Evolutionary conservation across 2,329 filamentous ascomycete genomes (phyloP).

Genomic region (Sporothrix sp.): DNA sequence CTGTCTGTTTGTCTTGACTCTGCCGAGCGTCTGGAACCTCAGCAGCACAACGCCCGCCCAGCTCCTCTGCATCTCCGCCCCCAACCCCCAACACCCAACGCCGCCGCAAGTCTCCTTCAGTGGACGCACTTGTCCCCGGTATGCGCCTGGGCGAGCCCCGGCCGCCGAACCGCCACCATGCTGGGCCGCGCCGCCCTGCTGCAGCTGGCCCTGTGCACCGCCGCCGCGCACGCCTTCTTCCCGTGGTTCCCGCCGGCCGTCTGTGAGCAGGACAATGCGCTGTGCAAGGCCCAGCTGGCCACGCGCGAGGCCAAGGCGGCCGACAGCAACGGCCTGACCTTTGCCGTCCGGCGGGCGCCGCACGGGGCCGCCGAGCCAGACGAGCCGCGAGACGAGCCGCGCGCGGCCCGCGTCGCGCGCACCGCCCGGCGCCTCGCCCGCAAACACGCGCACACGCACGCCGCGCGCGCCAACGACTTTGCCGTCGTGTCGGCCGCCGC

Average conservation of each 20-base stretch:
- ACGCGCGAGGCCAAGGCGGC: background rate
- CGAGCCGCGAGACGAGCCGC: slow-evolving; percentile 21
- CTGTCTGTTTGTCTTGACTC: background rate
- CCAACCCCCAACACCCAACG: too few species aligned
- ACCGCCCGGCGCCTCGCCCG: slow-evolving; percentile 29
- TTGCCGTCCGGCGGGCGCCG: too few species aligned
- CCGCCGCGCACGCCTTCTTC: slow-evolving; percentile 38
- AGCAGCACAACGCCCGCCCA: background rate
- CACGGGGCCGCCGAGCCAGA: too few species aligned
- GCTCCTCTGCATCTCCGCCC: background rate
- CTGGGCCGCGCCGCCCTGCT: slow-evolving; percentile 28
- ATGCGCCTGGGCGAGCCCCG: too few species aligned
- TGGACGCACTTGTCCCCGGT: slow-evolving; percentile 17
- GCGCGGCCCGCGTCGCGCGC: slow-evolving; percentile 28
- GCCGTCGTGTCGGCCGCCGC: slow-evolving; percentile 36
- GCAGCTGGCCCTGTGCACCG: slow-evolving; percentile 39
- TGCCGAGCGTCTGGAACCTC: slow-evolving; percentile 12
- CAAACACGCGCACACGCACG: slow-evolving; percentile 30
- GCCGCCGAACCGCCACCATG: too few species aligned
- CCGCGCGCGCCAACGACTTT: slow-evolving; percentile 38
- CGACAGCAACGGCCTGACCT: background rate
- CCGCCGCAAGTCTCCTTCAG: slow-evolving; percentile 17
- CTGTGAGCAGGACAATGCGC: slow-evolving; percentile 21
- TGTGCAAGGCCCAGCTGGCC: slow-evolving; percentile 19
- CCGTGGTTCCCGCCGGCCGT: slow-evolving; percentile 31